These are phyloP conservation scores for Cornus suecica DNA, from an alignment of 148 eudicot genomes.

Conservation along the genomic window DNA sequence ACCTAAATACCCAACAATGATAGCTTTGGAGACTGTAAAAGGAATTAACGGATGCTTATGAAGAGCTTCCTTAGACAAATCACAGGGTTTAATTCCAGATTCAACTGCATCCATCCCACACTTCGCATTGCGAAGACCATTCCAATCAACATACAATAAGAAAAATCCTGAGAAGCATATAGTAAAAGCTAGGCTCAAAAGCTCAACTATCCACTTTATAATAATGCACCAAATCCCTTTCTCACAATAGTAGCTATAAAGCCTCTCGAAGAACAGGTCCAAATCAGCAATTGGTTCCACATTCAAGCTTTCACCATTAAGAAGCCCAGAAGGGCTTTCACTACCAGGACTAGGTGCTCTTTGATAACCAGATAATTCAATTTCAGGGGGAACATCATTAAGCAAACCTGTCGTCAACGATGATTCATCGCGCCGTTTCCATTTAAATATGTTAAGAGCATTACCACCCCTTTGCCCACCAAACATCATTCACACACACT, in stretches of 20 bases:
- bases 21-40: conserved; percentile 64
- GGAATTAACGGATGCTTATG: conserved; percentile 86
- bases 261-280: conserved; percentile 87
- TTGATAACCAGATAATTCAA: conserved; percentile 77
- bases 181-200: conserved; percentile 82
- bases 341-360: conserved; percentile 81
- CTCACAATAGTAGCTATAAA: conserved; percentile 90
- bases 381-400: conserved; percentile 54
- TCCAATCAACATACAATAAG: conserved; percentile 89
- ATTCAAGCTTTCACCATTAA: conserved; percentile 77
- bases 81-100: conserved; percentile 80
- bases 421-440: conserved; percentile 59
- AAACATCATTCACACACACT: conserved; percentile 70
- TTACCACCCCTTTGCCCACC: conserved; percentile 68
- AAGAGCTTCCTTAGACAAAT: conserved; percentile 85
- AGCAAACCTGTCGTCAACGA: conserved; percentile 61
- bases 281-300: conserved; percentile 81
- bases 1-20: conserved; percentile 83
- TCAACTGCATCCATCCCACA: conserved; percentile 98
- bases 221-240: conserved; percentile 99
- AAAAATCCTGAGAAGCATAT: conserved; percentile 94
- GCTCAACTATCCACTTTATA: conserved; percentile 94
- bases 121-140: conserved; percentile 88
- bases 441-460: conserved; percentile 58
- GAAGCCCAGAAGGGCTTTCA: conserved; percentile 96